phyloP scores from a whole-genome alignment of 108 stramenopile genomes.

The Pseudonitzschia pungens region DNA sequence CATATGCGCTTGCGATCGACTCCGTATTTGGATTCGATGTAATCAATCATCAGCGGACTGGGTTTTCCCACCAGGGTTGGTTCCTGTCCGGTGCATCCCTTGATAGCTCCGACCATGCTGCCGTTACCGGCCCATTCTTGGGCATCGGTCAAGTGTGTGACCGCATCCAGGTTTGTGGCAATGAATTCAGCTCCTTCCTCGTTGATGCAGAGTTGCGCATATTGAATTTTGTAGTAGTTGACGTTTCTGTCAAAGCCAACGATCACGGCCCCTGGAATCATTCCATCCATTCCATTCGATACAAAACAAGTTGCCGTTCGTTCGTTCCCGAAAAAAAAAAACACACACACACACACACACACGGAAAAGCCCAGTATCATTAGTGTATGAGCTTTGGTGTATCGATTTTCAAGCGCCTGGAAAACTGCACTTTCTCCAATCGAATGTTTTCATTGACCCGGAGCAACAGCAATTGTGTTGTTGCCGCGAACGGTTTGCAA shows the following conservation, averaged over 20 bases:
- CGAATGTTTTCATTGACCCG: too few species aligned
- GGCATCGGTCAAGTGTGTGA: constrained; percentile 96
- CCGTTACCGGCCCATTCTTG: constrained; percentile 99
- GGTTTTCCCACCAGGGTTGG: constrained; percentile 98
- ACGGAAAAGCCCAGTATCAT: too few species aligned
- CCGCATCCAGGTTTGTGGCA: constrained; percentile 97
- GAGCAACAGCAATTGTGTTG: too few species aligned
- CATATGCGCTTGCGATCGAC: constrained; percentile 83
- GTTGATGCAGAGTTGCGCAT: constrained; percentile 97
- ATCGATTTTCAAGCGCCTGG: too few species aligned
- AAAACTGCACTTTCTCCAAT: too few species aligned
- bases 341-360: too few species aligned
- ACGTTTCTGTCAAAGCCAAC: constrained; percentile 95
- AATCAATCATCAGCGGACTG: constrained; percentile 96
- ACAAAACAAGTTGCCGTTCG: too few species aligned
- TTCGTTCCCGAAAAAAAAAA: too few species aligned
- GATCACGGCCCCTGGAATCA: constrained; percentile 52
- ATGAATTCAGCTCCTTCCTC: constrained; percentile 94
- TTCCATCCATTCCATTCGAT: too few species aligned
- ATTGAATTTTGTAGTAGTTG: constrained; percentile 99
- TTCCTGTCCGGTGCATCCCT: constrained; percentile 96
- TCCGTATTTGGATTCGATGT: constrained; percentile 84
- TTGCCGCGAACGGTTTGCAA: too few species aligned
- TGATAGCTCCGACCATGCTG: constrained; percentile 87
- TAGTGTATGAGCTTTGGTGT: too few species aligned